Conservation (phyloP, 179 eudicot species). For the Corrigiola litoralis region DNA sequence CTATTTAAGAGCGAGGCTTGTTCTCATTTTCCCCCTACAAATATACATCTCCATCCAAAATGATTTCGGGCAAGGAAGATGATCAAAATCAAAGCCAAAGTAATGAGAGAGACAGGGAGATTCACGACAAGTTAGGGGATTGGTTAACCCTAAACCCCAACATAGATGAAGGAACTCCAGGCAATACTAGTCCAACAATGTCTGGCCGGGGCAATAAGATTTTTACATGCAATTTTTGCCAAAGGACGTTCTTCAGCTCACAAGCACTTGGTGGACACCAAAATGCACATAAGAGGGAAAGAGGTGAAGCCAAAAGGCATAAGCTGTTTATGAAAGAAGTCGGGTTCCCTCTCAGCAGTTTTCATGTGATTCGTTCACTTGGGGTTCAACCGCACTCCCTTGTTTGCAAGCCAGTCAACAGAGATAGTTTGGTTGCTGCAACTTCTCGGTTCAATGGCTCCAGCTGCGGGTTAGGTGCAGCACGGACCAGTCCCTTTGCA, state of each 20-base stretch:
- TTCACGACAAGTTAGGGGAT: constrained; percentile 1
- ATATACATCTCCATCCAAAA: neutral
- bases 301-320: constrained; percentile 35
- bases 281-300: constrained; percentile 44
- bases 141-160: constrained; percentile 26
- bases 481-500: constrained; percentile 8
- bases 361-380: constrained; percentile 19
- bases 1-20: neutral
- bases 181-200: neutral
- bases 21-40: neutral
- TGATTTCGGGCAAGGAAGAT: constrained; percentile 16
- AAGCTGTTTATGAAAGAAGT: constrained; percentile 28
- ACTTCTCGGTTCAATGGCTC: constrained; percentile 11
- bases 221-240: constrained; percentile 33
- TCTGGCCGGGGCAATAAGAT: constrained; percentile 10
- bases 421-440: constrained; percentile 5
- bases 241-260: constrained; percentile 35
- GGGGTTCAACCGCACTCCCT: constrained; percentile 44
- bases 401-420: constrained; percentile 22
- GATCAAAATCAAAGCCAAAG: neutral
- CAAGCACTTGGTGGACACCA: constrained; percentile 52
- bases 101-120: neutral
- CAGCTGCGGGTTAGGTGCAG: constrained; percentile 4
- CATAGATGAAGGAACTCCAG: constrained; percentile 3
- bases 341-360: constrained; percentile 4